Percentiles rank a stretch among this genome's conserved stretches.
Evolutionary conservation across 1,284 basidiomycete genomes (phyloP).

Genomic region (Fistulinella staudtii): DNA sequence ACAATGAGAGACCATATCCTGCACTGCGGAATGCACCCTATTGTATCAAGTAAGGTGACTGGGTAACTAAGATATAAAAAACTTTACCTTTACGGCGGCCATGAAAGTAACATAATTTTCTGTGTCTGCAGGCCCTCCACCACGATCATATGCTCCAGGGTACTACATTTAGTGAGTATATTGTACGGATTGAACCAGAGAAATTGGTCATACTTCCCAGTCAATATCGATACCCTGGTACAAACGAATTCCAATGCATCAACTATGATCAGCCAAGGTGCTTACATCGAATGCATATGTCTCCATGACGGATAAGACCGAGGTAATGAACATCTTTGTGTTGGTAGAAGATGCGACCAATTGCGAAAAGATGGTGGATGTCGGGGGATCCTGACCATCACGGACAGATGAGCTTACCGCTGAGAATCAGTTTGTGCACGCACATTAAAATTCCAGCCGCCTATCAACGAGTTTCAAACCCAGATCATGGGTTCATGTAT

Average conservation of each 20-base stretch:
- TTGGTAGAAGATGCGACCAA: neutral
- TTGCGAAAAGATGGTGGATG: conserved; percentile 1
- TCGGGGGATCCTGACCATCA: neutral
- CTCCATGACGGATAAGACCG: neutral
- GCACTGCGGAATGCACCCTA: conserved; percentile 1
- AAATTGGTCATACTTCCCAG: neutral
- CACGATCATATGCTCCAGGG: conserved; percentile 3
- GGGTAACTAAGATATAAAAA: neutral
- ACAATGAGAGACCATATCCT: conserved; percentile 4
- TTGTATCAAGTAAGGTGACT: neutral
- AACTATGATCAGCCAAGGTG: neutral
- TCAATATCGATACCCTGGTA: conserved; percentile 1
- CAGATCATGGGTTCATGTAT: neutral
- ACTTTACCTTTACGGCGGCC: neutral
- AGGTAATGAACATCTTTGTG: neutral
- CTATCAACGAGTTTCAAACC: neutral
- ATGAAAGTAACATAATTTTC: conserved; percentile 5
- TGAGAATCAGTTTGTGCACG: no score
- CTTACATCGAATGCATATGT: conserved; percentile 2
- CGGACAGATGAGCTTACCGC: no score
- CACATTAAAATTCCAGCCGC: conserved; percentile 2
- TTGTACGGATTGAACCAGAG: neutral
- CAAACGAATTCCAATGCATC: neutral
- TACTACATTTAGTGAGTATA: neutral
- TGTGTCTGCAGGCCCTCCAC: conserved; percentile 2